Conservation (phyloP, 176 grass and related monocot genomes). For the Bothriochloa decipiens region DNA sequence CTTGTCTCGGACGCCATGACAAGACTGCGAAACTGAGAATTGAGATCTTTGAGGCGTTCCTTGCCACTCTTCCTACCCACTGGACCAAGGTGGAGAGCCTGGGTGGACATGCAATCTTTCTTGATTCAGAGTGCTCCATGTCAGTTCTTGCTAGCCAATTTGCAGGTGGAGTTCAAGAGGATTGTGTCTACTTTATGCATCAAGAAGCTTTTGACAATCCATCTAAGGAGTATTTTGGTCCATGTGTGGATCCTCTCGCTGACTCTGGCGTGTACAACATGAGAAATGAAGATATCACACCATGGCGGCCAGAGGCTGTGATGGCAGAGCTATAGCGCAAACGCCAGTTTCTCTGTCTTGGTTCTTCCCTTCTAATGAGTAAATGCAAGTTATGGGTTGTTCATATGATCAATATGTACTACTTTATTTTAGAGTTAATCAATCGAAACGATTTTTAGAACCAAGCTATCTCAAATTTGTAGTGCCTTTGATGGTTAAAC, state of each 20-base stretch:
- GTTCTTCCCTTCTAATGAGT: not conserved
- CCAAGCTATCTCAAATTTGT: not conserved
- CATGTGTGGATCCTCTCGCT: not conserved
- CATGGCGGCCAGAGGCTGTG: not conserved
- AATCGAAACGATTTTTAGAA: not conserved
- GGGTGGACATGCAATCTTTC: not conserved
- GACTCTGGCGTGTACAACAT: slow-evolving; percentile 21
- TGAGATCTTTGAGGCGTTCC: not conserved
- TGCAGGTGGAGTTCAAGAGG: not conserved
- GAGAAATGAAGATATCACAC: not conserved
- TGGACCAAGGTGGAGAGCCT: slow-evolving; percentile 6
- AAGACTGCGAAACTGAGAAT: not conserved
- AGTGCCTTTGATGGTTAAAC: not conserved
- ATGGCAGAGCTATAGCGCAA: not conserved
- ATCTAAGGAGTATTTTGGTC: too few species aligned
- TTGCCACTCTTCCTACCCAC: not conserved
- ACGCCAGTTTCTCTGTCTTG: slow-evolving; percentile 14
- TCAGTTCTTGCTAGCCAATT: not conserved
- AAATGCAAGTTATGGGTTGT: too few species aligned
- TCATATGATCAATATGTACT: too few species aligned
- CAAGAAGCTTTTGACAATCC: not conserved
- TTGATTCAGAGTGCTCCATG: slow-evolving; percentile 12
- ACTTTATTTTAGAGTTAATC: not conserved
- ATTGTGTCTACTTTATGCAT: slow-evolving; percentile 37
- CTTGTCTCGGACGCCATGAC: not conserved